Percentiles rank a stretch among this genome's conserved stretches.
Conservation (phyloP, 306 rosid species). For the Luffa acutangula region DNA sequence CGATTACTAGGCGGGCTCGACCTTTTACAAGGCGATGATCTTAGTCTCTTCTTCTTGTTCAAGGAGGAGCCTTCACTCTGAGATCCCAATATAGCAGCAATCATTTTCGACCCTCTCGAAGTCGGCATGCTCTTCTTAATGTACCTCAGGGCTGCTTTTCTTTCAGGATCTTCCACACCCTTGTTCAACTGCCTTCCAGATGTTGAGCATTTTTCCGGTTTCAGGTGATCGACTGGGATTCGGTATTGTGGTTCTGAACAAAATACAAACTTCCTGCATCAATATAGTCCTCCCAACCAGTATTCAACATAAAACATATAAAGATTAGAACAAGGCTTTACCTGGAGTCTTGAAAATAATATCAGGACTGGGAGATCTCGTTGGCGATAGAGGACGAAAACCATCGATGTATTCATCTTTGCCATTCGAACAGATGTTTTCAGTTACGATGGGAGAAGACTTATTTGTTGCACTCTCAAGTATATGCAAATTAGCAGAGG, state of each 20-base stretch:
- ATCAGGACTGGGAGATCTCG: slow-evolving; percentile 38
- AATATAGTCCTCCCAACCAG: neutral
- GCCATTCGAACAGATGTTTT: neutral
- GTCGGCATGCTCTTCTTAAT: slow-evolving; percentile 27
- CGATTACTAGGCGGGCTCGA: slow-evolving; percentile 16
- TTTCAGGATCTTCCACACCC: slow-evolving; percentile 15
- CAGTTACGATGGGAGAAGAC: neutral
- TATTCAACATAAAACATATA: neutral
- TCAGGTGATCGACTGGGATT: slow-evolving; percentile 32
- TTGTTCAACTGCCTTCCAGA: slow-evolving; percentile 15
- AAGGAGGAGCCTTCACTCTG: slow-evolving; percentile 14
- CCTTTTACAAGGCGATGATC: slow-evolving; percentile 30
- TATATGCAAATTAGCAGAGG: neutral
- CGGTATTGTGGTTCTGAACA: slow-evolving; percentile 22
- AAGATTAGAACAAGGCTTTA: slow-evolving; percentile 14
- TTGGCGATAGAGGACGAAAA: slow-evolving; percentile 45
- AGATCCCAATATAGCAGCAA: slow-evolving; percentile 23
- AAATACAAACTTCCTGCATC: slow-evolving; percentile 2
- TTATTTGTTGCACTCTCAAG: neutral
- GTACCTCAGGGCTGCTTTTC: slow-evolving; percentile 39
- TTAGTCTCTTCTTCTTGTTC: slow-evolving; percentile 41
- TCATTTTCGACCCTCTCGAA: slow-evolving; percentile 26
- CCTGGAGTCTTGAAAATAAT: slow-evolving; percentile 32
- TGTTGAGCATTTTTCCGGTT: slow-evolving; percentile 6
- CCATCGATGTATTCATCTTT: slow-evolving; percentile 13